Evolutionary conservation across 2,329 filamentous ascomycete species (phyloP).

Genomic region (Emydomyces testavorans): DNA sequence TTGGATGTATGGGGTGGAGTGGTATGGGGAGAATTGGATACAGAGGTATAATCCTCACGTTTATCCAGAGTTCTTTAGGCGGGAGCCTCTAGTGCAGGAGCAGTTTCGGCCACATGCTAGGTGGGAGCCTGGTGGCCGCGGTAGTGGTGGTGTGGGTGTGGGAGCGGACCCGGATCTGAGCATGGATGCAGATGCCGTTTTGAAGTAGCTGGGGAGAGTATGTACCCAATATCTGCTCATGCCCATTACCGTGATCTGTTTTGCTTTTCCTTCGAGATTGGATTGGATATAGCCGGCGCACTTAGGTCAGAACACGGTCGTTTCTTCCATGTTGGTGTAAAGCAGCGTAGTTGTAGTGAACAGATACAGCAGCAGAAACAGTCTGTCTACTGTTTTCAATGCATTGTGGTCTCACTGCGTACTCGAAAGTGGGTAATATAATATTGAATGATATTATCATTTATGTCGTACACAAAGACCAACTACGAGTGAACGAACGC

Average conservation of each 20-base stretch:
- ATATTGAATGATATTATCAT: too few relatives aligned
- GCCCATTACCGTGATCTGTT: background rate
- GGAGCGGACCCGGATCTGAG: conserved; percentile 5
- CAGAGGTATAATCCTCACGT: conserved; percentile 8
- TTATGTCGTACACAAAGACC: too few relatives aligned
- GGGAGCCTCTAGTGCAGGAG: background rate
- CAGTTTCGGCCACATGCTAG: background rate
- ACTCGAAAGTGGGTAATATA: too few relatives aligned
- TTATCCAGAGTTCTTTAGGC: conserved; percentile 8
- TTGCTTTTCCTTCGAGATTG: too few relatives aligned
- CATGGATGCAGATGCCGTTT: conserved; percentile 5
- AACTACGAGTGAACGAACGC: too few relatives aligned
- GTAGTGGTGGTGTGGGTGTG: background rate
- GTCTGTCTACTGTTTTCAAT: too few relatives aligned
- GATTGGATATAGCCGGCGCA: too few relatives aligned
- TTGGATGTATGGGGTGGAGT: conserved; percentile 11
- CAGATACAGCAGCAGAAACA: too few relatives aligned
- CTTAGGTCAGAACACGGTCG: too few relatives aligned
- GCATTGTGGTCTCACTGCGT: too few relatives aligned
- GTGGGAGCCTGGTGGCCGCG: background rate
- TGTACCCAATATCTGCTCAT: background rate
- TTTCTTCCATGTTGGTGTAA: too few relatives aligned
- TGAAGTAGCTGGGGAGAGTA: background rate
- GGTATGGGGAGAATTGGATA: conserved; percentile 11
- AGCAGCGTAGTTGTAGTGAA: too few relatives aligned